phyloP scores from a whole-genome alignment of 2,329 filamentous ascomycete genomes.

The Ceratocystis alfenasii region DNA sequence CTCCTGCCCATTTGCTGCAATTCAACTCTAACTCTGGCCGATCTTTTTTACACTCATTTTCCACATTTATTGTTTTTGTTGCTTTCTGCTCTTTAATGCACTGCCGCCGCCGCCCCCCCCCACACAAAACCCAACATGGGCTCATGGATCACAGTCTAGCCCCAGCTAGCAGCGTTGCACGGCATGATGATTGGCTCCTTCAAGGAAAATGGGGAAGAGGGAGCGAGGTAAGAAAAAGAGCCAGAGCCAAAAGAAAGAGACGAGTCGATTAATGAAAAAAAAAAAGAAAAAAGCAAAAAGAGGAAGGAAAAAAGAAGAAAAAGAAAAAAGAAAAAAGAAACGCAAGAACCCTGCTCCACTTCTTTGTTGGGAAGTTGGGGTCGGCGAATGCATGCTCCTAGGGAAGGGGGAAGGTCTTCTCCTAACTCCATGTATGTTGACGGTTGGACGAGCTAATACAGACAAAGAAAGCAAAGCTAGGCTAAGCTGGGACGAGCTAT shows the following conservation, averaged over 20 bases:
- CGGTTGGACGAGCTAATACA: too few species aligned
- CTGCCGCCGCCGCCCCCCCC: neutral
- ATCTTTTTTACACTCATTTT: neutral
- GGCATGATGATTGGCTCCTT: conserved; percentile 2
- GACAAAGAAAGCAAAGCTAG: neutral
- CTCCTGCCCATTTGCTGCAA: neutral
- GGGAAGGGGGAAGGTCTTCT: too few species aligned
- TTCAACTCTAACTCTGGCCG: neutral
- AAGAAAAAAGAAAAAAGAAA: neutral
- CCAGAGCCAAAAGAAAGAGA: conserved; percentile 4
- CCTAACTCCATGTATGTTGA: too few species aligned
- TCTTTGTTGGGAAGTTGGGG: too few species aligned
- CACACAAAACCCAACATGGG: neutral
- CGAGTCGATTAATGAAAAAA: neutral
- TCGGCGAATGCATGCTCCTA: too few species aligned
- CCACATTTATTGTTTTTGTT: neutral
- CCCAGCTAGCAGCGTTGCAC: neutral
- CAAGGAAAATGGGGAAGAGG: neutral
- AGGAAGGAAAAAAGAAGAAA: neutral
- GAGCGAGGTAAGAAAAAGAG: neutral
- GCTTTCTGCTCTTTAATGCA: conserved; percentile 1
- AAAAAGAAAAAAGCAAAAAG: neutral
- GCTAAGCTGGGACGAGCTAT: neutral
- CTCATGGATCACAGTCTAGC: conserved; percentile 13
- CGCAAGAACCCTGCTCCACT: too few species aligned